These are phyloP conservation scores for Leptographium procerum DNA, from an alignment of 2,329 filamentous ascomycete genomes.

Conservation along the genomic window DNA sequence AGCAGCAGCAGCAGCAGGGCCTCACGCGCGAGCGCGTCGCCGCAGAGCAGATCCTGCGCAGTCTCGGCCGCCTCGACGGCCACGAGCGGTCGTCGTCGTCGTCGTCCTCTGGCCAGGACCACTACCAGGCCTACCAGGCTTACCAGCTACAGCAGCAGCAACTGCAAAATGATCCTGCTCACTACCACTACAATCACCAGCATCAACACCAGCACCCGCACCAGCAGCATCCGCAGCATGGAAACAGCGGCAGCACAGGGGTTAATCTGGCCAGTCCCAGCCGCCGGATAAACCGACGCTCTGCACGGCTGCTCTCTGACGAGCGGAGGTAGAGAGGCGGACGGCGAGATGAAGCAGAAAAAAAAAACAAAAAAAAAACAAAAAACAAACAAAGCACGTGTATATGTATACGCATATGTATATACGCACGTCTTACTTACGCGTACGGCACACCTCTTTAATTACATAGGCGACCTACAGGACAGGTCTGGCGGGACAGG, in stretches of 20 bases:
- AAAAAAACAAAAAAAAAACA: too few relatives aligned
- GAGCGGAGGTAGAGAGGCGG: not conserved
- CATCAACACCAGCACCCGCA: not conserved
- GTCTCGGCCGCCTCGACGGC: not conserved
- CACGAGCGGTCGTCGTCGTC: not conserved
- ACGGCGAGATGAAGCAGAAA: not conserved
- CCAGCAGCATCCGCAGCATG: too few relatives aligned
- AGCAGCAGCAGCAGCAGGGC: constrained; percentile 16
- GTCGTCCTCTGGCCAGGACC: not conserved
- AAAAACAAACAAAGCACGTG: not conserved
- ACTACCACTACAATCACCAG: not conserved
- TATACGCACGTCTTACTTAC: too few relatives aligned
- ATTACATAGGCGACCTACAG: too few relatives aligned
- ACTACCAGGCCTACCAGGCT: not conserved
- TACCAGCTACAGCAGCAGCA: not conserved
- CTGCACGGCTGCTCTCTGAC: not conserved
- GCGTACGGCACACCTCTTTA: too few relatives aligned
- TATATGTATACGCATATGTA: not conserved
- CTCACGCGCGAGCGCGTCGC: not conserved
- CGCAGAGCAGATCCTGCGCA: constrained; percentile 2
- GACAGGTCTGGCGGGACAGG: too few relatives aligned
- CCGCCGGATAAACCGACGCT: not conserved
- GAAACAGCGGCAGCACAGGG: not conserved
- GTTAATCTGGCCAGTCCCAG: not conserved
- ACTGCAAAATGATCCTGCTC: not conserved